Base-by-base conservation (phyloP, 2,329 filamentous ascomycete genomes). In the Akanthomyces muscarius region DNA sequence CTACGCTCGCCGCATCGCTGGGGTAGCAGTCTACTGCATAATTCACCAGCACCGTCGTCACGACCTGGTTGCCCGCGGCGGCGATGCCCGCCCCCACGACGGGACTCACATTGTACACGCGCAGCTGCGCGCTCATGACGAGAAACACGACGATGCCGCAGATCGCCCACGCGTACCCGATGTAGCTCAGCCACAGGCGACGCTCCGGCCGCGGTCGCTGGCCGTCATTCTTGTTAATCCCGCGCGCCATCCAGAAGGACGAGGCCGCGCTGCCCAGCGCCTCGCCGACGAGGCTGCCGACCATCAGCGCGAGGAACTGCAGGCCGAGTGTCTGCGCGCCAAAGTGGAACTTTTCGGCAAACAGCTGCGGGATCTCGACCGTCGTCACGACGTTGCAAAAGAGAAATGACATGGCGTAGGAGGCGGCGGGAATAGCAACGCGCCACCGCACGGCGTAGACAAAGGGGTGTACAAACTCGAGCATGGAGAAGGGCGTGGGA, bases 351-450 rank as follows among this genome's bases (percentile, higher is more conserved):
- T 60, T 51, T 25, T 60, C 57, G 48, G 47, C 57, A 45, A 60
- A 52, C 33, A 60, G 57, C 48, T 60, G 47, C 57, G 57, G 57
- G 25, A 60, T 60, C 28, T 60, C 57, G 57, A 60, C 57, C 23
- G 57, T 45, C 47, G 57, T 52, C 16, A 60, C 18, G 36, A 60
- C 57, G 25, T 28, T 60, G 57, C 57, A 60, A 36, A 52, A 52
- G 48, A 60, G 48, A 28, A 60, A 60, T 1, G 38, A 25, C 57
- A 60, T 60, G 23, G 57, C 47, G 38, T 60, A 44, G 1, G 47
- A 21, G 11, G 38, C 36, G 11, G 48, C 57, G 14, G 57, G 47
- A 23, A 52, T 33, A 7, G 48, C 25, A 18, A 60, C 57, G 18
- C 47, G 57, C 57, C 36, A 52, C 14, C 57, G 47, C 18, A n/a